phyloP scores from a whole-genome alignment of 139 green algal genomes.

The Picochlorum sp. region DNA sequence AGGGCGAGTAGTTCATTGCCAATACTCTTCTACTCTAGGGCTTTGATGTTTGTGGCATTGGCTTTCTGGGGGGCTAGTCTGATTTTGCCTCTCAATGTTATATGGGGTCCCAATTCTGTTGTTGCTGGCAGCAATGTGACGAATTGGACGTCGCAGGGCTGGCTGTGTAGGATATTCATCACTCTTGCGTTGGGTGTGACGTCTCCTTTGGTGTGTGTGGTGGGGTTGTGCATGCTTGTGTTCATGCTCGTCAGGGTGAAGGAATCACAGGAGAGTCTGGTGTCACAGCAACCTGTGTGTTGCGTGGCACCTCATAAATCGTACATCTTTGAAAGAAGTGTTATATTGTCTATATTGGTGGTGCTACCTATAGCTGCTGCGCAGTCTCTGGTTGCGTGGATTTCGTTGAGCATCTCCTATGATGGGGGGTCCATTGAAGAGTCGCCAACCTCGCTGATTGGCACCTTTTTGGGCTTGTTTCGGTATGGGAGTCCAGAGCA shows the following conservation, averaged over 20 bases:
- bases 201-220: slow-evolving; percentile 11
- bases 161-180: slow-evolving; percentile 29
- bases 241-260: not conserved
- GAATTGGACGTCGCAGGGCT: slow-evolving; percentile 18
- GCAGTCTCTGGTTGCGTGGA: slow-evolving; percentile 24
- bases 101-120: slow-evolving; percentile 29
- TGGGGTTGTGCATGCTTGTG: slow-evolving; percentile 8
- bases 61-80: slow-evolving; percentile 5
- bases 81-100: slow-evolving; percentile 15
- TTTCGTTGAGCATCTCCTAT: slow-evolving; percentile 1
- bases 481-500: slow-evolving; percentile 16
- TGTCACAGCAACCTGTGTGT: not conserved
- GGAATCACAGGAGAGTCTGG: not conserved
- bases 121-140: slow-evolving; percentile 5
- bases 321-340: not conserved
- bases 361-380: slow-evolving; percentile 10
- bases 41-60: not conserved
- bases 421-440: slow-evolving; percentile 9
- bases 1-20: not conserved
- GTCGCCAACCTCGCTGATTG: slow-evolving; percentile 14
- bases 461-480: slow-evolving; percentile 25
- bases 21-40: not conserved
- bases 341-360: not conserved
- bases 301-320: not conserved
- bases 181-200: slow-evolving; percentile 19